phyloP scores from a whole-genome alignment of 352 stramenopile species.

The Globisporangium barbulae region DNA sequence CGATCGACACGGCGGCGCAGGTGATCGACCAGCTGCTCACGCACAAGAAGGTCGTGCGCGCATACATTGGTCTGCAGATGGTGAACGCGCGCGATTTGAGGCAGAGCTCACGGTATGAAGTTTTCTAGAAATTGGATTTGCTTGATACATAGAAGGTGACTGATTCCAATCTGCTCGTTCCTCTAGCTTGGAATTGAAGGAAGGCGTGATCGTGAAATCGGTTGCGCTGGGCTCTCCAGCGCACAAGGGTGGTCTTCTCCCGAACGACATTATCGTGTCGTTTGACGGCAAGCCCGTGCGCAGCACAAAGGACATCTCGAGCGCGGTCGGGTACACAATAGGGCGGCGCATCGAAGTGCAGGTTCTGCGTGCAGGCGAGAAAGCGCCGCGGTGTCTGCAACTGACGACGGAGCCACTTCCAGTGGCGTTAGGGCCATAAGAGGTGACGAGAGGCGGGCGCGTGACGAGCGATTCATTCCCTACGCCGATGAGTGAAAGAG shows the following conservation, averaged over 20 bases:
- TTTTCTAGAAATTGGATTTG: background rate
- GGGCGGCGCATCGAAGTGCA: slow-evolving; percentile 63
- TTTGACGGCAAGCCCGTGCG: slow-evolving; percentile 72
- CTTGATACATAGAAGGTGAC: background rate
- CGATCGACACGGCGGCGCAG: slow-evolving; percentile 86
- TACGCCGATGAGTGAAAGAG: background rate
- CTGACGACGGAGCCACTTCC: slow-evolving; percentile 67
- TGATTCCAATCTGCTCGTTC: background rate
- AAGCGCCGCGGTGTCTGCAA: slow-evolving; percentile 36
- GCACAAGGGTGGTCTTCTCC: slow-evolving; percentile 67
- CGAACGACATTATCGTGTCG: slow-evolving; percentile 71
- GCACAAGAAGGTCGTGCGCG: slow-evolving; percentile 84
- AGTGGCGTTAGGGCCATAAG: slow-evolving; percentile 18
- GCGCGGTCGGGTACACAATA: slow-evolving; percentile 65
- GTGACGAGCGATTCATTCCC: too few species aligned
- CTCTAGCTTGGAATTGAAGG: slow-evolving; percentile 52
- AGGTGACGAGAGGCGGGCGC: background rate
- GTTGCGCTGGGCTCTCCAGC: slow-evolving; percentile 75
- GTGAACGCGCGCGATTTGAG: slow-evolving; percentile 65
- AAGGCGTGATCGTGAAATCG: slow-evolving; percentile 83
- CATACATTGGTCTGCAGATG: slow-evolving; percentile 93
- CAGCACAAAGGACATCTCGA: slow-evolving; percentile 76
- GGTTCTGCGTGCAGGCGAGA: slow-evolving; percentile 61
- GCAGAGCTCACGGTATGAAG: slow-evolving; percentile 49
- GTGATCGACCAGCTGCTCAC: slow-evolving; percentile 89